Evolutionary conservation across 805 yeast genomes (phyloP).

Genomic region (Kodamaea hsintzibuensis): DNA sequence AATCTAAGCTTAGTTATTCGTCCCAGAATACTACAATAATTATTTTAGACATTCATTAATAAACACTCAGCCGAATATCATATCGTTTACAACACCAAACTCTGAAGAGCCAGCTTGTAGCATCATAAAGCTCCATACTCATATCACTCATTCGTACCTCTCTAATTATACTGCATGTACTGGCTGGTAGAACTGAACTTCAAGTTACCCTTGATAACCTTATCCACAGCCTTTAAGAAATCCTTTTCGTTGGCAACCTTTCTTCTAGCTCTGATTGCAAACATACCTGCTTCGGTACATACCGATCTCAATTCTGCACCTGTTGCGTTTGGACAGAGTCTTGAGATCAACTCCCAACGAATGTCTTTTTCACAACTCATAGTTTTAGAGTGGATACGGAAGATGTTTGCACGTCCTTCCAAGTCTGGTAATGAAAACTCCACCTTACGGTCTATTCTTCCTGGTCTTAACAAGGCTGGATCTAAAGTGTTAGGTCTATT

Average conservation of each 20-base stretch:
- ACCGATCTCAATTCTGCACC: slow-evolving; percentile 99
- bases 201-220: slow-evolving; percentile 97
- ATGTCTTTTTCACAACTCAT: slow-evolving; percentile 98
- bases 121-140: too few species aligned
- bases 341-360: slow-evolving; percentile 97
- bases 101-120: too few species aligned
- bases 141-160: neutral
- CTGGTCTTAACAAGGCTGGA: slow-evolving; percentile 97
- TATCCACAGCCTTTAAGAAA: slow-evolving; percentile 95
- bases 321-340: slow-evolving; percentile 96
- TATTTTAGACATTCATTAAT: neutral
- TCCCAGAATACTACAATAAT: neutral
- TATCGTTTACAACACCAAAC: too few species aligned
- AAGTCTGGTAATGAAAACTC: slow-evolving; percentile 95
- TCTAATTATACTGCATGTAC: slow-evolving; percentile 95
- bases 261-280: slow-evolving; percentile 97
- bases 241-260: slow-evolving; percentile 98
- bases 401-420: slow-evolving; percentile 97
- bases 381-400: slow-evolving; percentile 94
- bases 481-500: slow-evolving; percentile 97
- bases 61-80: neutral
- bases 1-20: too few species aligned
- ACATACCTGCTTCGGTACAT: slow-evolving; percentile 99
- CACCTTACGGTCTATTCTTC: slow-evolving; percentile 97
- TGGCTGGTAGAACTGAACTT: slow-evolving; percentile 96